Conservation (phyloP, 2,329 filamentous ascomycete species). For the Fusarium sp. region DNA sequence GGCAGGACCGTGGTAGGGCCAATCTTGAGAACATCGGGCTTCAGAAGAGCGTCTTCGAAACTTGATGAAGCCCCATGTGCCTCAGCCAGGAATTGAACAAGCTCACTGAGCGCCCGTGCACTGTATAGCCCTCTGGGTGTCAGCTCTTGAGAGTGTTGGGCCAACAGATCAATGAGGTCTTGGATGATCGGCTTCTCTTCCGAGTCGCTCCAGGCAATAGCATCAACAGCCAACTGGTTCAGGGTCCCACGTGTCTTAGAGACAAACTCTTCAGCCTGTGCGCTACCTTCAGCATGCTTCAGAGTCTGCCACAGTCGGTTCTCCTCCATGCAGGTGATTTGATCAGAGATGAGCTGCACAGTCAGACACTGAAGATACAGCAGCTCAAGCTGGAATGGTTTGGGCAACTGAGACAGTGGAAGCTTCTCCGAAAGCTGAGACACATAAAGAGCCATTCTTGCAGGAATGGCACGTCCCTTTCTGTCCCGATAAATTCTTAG, state of each 20-base stretch:
- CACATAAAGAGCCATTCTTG: constrained; percentile 79
- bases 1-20: constrained; percentile 58
- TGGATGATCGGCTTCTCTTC: constrained; percentile 52
- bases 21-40: constrained; percentile 58
- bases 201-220: constrained; percentile 51
- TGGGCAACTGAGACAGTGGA: constrained; percentile 51
- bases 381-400: constrained; percentile 58
- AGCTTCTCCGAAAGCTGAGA: constrained; percentile 63
- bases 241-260: constrained; percentile 53
- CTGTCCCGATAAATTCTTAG: constrained; percentile 65
- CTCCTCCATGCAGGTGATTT: constrained; percentile 56
- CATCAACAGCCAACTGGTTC: constrained; percentile 44
- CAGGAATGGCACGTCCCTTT: constrained; percentile 75
- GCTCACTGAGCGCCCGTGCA: constrained; percentile 59
- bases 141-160: constrained; percentile 53
- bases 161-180: constrained; percentile 55
- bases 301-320: constrained; percentile 59
- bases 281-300: constrained; percentile 46
- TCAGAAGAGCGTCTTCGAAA: constrained; percentile 59
- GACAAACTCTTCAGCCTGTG: constrained; percentile 56
- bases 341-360: constrained; percentile 62
- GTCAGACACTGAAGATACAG: constrained; percentile 62
- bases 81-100: constrained; percentile 59
- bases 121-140: constrained; percentile 61
- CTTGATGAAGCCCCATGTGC: constrained; percentile 55